Evolutionary conservation across 768 basidiomycete genomes (phyloP).

Genomic region (Guyanaporus albipodus): DNA sequence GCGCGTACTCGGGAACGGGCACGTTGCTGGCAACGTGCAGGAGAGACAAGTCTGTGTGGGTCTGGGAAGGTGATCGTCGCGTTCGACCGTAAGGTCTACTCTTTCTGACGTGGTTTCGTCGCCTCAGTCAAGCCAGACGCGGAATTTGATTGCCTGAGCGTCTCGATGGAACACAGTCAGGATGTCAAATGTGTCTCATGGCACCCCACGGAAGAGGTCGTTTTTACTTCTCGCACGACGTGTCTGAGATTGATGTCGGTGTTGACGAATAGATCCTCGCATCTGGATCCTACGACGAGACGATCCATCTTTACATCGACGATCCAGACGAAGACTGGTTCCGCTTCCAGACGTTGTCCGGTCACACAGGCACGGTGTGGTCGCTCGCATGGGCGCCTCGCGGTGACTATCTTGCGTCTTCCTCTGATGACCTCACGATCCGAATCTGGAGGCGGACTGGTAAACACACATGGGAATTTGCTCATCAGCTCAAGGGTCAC

Average conservation of each 20-base stretch:
- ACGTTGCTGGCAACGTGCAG: constrained; percentile 90
- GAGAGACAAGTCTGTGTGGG: constrained; percentile 97
- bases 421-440: constrained; percentile 81
- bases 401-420: constrained; percentile 79
- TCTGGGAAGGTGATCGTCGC: constrained; percentile 82
- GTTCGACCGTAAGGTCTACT: not conserved
- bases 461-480: constrained; percentile 60
- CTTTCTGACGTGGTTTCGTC: not conserved
- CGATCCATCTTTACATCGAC: constrained; percentile 88
- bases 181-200: constrained; percentile 95
- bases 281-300: constrained; percentile 96
- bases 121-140: constrained; percentile 82
- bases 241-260: constrained; percentile 1
- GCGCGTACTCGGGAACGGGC: constrained; percentile 70
- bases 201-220: constrained; percentile 94
- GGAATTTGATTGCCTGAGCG: constrained; percentile 93
- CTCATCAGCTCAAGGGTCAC: constrained; percentile 58
- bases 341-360: constrained; percentile 74
- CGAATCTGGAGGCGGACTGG: constrained; percentile 76
- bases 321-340: constrained; percentile 96
- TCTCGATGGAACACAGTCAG: constrained; percentile 95
- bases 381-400: constrained; percentile 75
- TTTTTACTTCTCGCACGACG: constrained; percentile 9
- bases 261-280: constrained; percentile 88
- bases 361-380: constrained; percentile 92